phyloP scores from a whole-genome alignment of 1,284 basidiomycete genomes.

The Fomitopsis palustris region DNA sequence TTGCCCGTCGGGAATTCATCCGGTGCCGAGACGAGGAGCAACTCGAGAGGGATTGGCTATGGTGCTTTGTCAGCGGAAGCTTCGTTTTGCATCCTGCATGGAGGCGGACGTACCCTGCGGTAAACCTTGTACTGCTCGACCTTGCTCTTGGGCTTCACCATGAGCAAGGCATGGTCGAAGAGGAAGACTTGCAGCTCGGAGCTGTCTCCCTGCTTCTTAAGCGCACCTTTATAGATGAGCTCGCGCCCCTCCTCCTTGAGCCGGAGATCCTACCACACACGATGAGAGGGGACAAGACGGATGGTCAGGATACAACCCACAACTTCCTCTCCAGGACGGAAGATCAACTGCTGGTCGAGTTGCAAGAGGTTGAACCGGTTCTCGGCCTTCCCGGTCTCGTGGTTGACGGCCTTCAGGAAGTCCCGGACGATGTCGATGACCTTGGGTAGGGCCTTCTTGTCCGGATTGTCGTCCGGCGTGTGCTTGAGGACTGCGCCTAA shows the following conservation, averaged over 20 bases:
- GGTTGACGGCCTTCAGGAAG: conserved; percentile 87
- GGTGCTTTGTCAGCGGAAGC: conserved; percentile 10
- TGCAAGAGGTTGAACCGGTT: conserved; percentile 92
- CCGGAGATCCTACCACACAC: conserved; percentile 69
- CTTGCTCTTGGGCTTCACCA: conserved; percentile 94
- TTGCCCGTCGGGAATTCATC: conserved; percentile 52
- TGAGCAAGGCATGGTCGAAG: conserved; percentile 95
- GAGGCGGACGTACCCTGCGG: conserved; percentile 62
- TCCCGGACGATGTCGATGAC: conserved; percentile 80
- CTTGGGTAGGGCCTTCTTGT: conserved; percentile 79
- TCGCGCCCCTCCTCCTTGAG: conserved; percentile 87
- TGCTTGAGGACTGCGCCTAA: conserved; percentile 93
- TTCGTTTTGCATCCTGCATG: neutral
- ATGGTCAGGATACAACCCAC: conserved; percentile 41
- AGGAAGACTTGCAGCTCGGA: conserved; percentile 93
- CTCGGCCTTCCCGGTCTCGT: conserved; percentile 89
- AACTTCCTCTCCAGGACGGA: conserved; percentile 82
- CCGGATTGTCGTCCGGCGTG: conserved; percentile 88
- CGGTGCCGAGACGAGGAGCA: conserved; percentile 82
- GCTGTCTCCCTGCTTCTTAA: conserved; percentile 85
- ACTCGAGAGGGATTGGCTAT: conserved; percentile 94
- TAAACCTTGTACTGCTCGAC: conserved; percentile 94
- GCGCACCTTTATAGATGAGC: conserved; percentile 89
- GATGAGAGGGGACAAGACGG: neutral
- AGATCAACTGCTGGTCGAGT: conserved; percentile 85